These are phyloP conservation scores for Senna tora DNA, from an alignment of 306 rosid species.

Conservation along the genomic window DNA sequence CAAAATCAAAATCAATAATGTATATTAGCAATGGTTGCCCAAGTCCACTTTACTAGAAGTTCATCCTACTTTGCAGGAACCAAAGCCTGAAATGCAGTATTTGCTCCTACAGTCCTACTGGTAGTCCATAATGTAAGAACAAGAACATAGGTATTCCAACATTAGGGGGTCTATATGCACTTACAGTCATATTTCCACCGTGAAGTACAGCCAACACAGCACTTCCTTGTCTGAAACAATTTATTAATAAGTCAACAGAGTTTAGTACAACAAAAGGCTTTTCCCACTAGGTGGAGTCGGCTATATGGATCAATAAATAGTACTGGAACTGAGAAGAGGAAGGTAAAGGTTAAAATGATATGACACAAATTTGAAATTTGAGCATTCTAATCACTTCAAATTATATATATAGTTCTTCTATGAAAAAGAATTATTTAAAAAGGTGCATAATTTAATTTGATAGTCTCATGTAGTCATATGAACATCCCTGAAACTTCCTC, in stretches of 20 bases:
- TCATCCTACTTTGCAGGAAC: constrained; percentile 12
- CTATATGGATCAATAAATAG: not conserved
- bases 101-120: constrained; percentile 3
- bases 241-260: constrained; percentile 32
- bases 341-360: not conserved
- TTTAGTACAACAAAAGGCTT: no score
- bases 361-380: not conserved
- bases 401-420: no score
- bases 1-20: not conserved
- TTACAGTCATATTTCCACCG: constrained; percentile 90
- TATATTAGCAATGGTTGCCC: constrained; percentile 13
- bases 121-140: constrained; percentile 6
- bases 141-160: constrained; percentile 24
- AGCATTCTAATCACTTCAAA: not conserved
- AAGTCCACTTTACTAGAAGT: constrained; percentile 6
- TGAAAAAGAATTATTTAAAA: not conserved
- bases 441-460: not conserved
- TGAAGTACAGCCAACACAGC: constrained; percentile 63
- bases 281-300: no score
- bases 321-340: constrained; percentile 10
- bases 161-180: constrained; percentile 36
- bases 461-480: not conserved
- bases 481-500: not conserved
- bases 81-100: constrained; percentile 1
- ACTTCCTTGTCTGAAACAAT: constrained; percentile 85